These are phyloP conservation scores for Tylopilus vinaceipallidus DNA, from an alignment of 768 basidiomycete genomes.

Conservation along the genomic window DNA sequence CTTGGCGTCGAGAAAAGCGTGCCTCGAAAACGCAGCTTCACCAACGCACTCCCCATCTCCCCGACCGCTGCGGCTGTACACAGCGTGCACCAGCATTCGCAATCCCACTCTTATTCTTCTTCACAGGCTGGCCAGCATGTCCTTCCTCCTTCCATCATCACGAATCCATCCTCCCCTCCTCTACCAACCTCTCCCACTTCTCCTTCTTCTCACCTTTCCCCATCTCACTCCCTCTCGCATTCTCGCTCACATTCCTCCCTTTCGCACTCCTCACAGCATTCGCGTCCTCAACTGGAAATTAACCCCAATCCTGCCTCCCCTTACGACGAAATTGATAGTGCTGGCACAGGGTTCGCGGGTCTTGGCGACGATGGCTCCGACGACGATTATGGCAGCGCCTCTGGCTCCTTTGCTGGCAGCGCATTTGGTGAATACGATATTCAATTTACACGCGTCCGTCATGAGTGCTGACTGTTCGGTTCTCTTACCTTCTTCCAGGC, in stretches of 20 bases:
- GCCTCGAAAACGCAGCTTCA: conserved; percentile 69
- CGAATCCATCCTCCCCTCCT: conserved; percentile 31
- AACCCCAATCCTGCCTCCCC: conserved; percentile 26
- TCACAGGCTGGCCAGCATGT: conserved; percentile 10
- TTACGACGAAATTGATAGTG: conserved; percentile 63
- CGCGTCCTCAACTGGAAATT: conserved; percentile 30
- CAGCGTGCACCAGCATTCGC: conserved; percentile 25
- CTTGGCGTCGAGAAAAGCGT: conserved; percentile 46
- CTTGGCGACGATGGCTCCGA: conserved; percentile 27
- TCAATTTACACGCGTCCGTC: neutral
- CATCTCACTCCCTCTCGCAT: conserved; percentile 19
- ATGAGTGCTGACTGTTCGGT: neutral
- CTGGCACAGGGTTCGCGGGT: conserved; percentile 26
- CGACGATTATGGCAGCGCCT: conserved; percentile 23
- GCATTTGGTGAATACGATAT: conserved; percentile 5
- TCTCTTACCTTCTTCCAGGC: neutral
- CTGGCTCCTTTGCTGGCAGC: conserved; percentile 12
- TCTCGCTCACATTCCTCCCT: conserved; percentile 25
- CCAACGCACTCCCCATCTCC: conserved; percentile 39
- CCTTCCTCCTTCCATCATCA: conserved; percentile 31
- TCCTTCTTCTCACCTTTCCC: conserved; percentile 22
- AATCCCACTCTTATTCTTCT: conserved; percentile 25
- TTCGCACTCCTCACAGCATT: conserved; percentile 13
- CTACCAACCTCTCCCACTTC: conserved; percentile 23
- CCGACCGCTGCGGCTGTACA: conserved; percentile 8